Evolutionary conservation across 129 eudicot genomes (phyloP).

Genomic region (carrot (Daucus carota)): DH1_v3.0 NC_030386.2:14158001-14158500

Average conservation of each 20-base stretch:
- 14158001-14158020: not conserved
- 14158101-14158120: not conserved
- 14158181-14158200: constrained; percentile 99
- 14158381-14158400: not conserved
- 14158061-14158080: too few species aligned
- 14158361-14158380: not conserved
- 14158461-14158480: not conserved
- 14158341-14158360: not conserved
- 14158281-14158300: not conserved
- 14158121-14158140: constrained; percentile 85
- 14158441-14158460: not conserved
- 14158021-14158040: not conserved
- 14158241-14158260: not conserved
- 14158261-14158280: not conserved
- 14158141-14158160: constrained; percentile 99
- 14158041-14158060: not conserved
- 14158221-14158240: constrained; percentile 63
- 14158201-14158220: constrained; percentile 98
- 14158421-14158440: not conserved
- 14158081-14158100: not conserved
- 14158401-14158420: not conserved
- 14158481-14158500: not conserved
- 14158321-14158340: not conserved
- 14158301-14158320: not conserved
- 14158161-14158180: constrained; percentile 94